Percentiles rank a stretch among this genome's conserved stretches.
These are phyloP conservation scores for Hypericum perforatum DNA, from an alignment of 345 rosid genomes.

Conservation along the genomic window DNA sequence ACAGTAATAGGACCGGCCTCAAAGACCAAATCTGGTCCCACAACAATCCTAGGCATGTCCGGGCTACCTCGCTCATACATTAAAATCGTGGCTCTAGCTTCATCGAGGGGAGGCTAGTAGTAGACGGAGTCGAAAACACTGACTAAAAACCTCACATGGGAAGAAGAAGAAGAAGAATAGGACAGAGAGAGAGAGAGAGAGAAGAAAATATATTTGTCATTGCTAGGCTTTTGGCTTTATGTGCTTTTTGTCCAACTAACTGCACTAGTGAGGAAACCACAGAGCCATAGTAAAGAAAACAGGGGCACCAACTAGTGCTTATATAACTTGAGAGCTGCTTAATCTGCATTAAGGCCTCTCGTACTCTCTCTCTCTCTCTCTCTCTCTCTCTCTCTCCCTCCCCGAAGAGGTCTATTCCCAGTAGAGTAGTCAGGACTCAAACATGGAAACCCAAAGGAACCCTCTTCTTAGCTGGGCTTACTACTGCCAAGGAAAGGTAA, in stretches of 20 bases:
- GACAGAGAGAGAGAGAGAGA: slow-evolving; percentile 6
- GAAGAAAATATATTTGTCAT: slow-evolving; percentile 13
- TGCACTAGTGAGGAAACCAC: not conserved
- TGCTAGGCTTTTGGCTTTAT: slow-evolving; percentile 33
- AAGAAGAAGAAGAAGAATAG: no score
- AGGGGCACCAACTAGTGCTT: slow-evolving; percentile 17
- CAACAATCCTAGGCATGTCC: not conserved
- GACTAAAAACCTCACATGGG: not conserved
- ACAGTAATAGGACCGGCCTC: no score
- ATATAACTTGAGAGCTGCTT: slow-evolving; percentile 16
- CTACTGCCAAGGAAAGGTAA: slow-evolving; percentile 58
- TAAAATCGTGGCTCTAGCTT: not conserved
- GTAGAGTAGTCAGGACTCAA: not conserved
- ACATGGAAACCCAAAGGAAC: slow-evolving; percentile 57
- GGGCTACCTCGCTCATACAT: slow-evolving; percentile 15
- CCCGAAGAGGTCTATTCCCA: not conserved
- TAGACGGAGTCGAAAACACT: slow-evolving; percentile 11
- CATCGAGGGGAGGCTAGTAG: not conserved
- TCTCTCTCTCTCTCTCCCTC: not conserved
- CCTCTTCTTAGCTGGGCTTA: slow-evolving; percentile 46
- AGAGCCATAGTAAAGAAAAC: not conserved
- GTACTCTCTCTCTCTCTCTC: slow-evolving; percentile 8
- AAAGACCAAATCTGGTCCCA: no score
- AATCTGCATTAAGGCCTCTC: slow-evolving; percentile 19
- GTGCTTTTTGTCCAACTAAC: slow-evolving; percentile 26